These are phyloP conservation scores for Prosopis cineraria DNA, from an alignment of 306 rosid species.

Conservation along the genomic window DNA sequence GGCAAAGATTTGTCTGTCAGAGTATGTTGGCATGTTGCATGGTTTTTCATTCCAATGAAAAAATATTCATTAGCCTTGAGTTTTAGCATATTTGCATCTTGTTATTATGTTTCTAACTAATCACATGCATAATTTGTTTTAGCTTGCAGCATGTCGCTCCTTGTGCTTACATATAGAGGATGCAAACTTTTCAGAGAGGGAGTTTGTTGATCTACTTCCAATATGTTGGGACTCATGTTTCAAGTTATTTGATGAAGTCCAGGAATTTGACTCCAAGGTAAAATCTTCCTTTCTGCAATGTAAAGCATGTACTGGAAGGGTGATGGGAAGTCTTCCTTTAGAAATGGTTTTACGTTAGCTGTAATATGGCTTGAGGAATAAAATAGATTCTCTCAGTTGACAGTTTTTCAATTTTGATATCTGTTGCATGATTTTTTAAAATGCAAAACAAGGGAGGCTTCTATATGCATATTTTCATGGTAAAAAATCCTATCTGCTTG, in stretches of 20 bases:
- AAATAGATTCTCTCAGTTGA: background rate
- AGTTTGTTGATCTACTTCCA: constrained; percentile 87
- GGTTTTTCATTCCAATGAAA: constrained; percentile 23
- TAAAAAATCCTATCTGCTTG: constrained; percentile 20
- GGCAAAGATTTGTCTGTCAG: constrained; percentile 81
- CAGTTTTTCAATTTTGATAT: background rate
- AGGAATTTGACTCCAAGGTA: constrained; percentile 98
- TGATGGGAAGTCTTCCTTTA: background rate
- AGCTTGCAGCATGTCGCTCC: constrained; percentile 98
- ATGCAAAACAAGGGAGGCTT: background rate
- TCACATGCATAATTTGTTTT: constrained; percentile 38
- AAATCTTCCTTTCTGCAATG: constrained; percentile 19
- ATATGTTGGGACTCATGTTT: constrained; percentile 93
- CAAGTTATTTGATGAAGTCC: constrained; percentile 82
- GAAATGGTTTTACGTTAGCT: constrained; percentile 2
- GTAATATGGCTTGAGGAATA: background rate
- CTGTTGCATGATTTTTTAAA: background rate
- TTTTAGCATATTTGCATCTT: constrained; percentile 29
- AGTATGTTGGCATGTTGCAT: constrained; percentile 66
- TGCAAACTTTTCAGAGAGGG: constrained; percentile 84
- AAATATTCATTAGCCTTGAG: constrained; percentile 25
- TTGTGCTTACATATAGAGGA: constrained; percentile 87
- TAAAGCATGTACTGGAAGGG: background rate
- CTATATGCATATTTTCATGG: constrained; percentile 23
- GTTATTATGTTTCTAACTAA: constrained; percentile 32